A percentile compares a stretch with the other conserved stretches of the same genome.
phyloP scores from a whole-genome alignment of 2,329 filamentous ascomycete genomes.

The Aspergillus hortae region DNA sequence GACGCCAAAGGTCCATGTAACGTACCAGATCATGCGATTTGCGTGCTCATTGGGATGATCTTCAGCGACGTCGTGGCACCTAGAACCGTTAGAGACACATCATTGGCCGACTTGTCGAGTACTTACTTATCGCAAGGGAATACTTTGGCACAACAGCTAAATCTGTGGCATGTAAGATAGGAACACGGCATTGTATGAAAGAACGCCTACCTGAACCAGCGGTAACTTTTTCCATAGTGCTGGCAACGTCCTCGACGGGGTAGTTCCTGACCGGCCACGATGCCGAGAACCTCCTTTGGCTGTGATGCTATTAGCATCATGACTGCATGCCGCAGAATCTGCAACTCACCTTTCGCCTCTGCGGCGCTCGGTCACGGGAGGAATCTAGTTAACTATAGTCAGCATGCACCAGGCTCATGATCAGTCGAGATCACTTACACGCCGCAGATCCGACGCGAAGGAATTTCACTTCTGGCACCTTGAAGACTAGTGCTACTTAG shows the following conservation, averaged over 20 bases:
- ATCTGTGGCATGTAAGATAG: conserved; percentile 30
- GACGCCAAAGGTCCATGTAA: neutral
- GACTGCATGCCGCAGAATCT: neutral
- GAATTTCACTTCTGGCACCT: conserved; percentile 74
- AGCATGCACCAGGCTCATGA: neutral
- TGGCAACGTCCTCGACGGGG: conserved; percentile 51
- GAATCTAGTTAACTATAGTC: conserved; percentile 18
- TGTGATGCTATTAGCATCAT: conserved; percentile 10
- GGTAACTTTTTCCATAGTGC: conserved; percentile 54
- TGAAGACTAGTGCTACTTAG: conserved; percentile 51
- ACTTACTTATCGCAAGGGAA: conserved; percentile 55
- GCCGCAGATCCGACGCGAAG: conserved; percentile 62
- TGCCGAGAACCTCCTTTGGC: conserved; percentile 52
- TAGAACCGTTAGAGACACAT: conserved; percentile 22
- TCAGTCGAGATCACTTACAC: conserved; percentile 29
- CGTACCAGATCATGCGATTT: conserved; percentile 72
- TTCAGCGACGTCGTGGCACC: conserved; percentile 69
- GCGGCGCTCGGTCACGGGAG: conserved; percentile 25
- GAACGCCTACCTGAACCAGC: conserved; percentile 45
- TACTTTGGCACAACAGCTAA: conserved; percentile 56
- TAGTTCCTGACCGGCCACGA: conserved; percentile 53
- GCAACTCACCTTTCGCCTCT: conserved; percentile 35
- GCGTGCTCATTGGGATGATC: conserved; percentile 78
- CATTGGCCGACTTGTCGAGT: neutral
- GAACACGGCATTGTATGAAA: neutral